phyloP scores from a whole-genome alignment of 345 rosid genomes.

The Linum usitatissimum region DNA sequence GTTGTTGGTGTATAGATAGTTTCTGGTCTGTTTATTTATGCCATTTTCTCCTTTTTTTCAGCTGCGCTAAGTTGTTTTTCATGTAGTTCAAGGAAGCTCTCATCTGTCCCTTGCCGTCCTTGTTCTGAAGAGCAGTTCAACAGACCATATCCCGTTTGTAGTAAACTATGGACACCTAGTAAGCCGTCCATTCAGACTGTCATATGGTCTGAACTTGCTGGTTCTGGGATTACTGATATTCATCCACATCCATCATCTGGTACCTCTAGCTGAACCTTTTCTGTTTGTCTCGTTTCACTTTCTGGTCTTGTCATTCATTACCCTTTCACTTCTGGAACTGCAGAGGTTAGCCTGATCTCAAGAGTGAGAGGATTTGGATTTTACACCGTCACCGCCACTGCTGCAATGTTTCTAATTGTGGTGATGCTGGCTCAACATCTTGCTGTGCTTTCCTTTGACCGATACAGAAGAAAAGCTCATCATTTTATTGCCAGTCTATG shows the following conservation, averaged over 20 bases:
- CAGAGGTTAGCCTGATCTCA: constrained; percentile 49
- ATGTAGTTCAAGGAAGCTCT: background rate
- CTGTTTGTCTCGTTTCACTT: constrained; percentile 2
- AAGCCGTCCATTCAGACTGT: background rate
- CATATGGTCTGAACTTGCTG: background rate
- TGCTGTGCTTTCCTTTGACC: constrained; percentile 64
- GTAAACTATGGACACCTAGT: background rate
- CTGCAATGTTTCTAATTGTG: constrained; percentile 53
- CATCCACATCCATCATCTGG: background rate
- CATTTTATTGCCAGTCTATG: constrained; percentile 61
- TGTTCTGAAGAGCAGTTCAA: background rate
- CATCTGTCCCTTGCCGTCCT: background rate
- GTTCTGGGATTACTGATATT: background rate
- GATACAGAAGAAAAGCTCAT: constrained; percentile 57
- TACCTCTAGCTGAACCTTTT: background rate
- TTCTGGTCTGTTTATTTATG: constrained; percentile 2
- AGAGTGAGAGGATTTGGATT: constrained; percentile 76
- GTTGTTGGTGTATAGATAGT: background rate
- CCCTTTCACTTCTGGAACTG: constrained; percentile 13
- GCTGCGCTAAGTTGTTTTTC: background rate
- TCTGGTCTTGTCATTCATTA: background rate
- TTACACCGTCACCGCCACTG: constrained; percentile 43
- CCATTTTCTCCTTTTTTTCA: constrained; percentile 10
- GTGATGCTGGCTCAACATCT: constrained; percentile 65
- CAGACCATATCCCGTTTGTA: background rate